A percentile compares a stretch with the other conserved stretches of the same genome.
phyloP scores from a whole-genome alignment of 2,329 filamentous ascomycete species.

The Fonsecaea monophora region DNA sequence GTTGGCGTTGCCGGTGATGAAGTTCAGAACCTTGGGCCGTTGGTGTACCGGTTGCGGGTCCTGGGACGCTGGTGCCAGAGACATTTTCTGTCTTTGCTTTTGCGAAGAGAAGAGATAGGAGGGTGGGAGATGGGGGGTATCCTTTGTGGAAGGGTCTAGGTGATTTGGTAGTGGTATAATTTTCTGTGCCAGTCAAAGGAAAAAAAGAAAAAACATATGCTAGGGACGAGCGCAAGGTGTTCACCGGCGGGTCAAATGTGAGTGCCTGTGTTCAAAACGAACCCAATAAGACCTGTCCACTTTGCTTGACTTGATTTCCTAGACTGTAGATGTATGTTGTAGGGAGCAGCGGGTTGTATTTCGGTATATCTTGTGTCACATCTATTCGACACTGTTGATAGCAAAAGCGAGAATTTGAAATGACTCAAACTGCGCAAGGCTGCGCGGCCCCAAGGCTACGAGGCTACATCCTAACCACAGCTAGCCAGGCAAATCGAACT shows the following conservation, averaged over 20 bases:
- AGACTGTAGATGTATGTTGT: background rate
- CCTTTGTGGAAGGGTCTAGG: background rate
- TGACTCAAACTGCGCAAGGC: background rate
- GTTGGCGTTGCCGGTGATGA: slow-evolving; percentile 96
- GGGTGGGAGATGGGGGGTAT: no score
- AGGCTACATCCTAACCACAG: background rate
- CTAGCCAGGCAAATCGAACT: background rate
- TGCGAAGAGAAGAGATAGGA: background rate
- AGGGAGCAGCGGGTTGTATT: background rate
- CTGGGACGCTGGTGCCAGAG: background rate
- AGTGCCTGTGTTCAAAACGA: background rate
- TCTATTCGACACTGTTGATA: background rate
- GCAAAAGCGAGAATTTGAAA: background rate
- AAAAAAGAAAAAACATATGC: background rate
- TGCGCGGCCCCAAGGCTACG: background rate
- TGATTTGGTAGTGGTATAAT: background rate
- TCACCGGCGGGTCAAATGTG: background rate
- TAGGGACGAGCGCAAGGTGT: background rate
- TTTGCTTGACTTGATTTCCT: background rate
- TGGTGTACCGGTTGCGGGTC: slow-evolving; percentile 23
- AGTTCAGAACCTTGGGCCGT: slow-evolving; percentile 67
- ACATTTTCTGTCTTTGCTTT: background rate
- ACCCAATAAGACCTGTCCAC: background rate
- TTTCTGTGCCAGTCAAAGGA: background rate
- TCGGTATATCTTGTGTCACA: background rate